Base-by-base conservation (phyloP, 2,329 filamentous ascomycete genomes). In the Pseudogymnoascus sp. region DNA sequence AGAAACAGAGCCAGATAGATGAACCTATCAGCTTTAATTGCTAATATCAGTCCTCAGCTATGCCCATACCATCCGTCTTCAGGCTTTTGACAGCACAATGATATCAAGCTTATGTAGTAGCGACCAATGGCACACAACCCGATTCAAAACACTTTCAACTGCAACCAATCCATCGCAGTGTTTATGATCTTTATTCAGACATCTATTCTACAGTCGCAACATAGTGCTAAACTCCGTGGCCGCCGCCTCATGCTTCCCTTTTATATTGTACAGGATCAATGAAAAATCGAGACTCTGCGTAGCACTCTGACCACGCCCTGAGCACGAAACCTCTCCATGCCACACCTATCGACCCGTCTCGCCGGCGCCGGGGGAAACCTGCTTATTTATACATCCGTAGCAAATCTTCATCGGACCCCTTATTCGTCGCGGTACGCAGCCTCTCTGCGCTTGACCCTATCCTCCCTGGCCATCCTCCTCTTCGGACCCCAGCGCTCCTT, bases 401-500 rank as follows among this genome's bases (percentile, higher is more conserved):
- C 55, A 57, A 57, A 38, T 18, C 35, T 13, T 57, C 55, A 15
- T 37, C 23, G 18, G 30, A 3, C 19, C 30, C 57, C 57, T 55
- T 60, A 61, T 21, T 62, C 61, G 35, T 59, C 61, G 26, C 57
- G 23, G 30, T 60, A 59, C n/a, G 30, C 15, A 34, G 38, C 26
- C 35, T 71, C 65, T 63, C 75, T 76, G 64, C 83, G 76, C 74
- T 78, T 79, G 67, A 73, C 68, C 64, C 79, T 74, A 41, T 86
- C 83, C 66, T 81, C 78, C 61, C 77, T 73, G 10, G 83, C 83
- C 68, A 77, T 75, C 28, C 72, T 72, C 70, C 78, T 76, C 63
- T 77, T 78, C 18, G 80, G 76, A 9, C 83, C 83, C 83, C 82
- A 86, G 58, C 77, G 71, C n/a, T 74, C 73, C 73, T 77, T 77